These are phyloP conservation scores for Thecaphora thlaspeos DNA, from an alignment of 1,284 basidiomycete genomes.

Conservation along the genomic window DNA sequence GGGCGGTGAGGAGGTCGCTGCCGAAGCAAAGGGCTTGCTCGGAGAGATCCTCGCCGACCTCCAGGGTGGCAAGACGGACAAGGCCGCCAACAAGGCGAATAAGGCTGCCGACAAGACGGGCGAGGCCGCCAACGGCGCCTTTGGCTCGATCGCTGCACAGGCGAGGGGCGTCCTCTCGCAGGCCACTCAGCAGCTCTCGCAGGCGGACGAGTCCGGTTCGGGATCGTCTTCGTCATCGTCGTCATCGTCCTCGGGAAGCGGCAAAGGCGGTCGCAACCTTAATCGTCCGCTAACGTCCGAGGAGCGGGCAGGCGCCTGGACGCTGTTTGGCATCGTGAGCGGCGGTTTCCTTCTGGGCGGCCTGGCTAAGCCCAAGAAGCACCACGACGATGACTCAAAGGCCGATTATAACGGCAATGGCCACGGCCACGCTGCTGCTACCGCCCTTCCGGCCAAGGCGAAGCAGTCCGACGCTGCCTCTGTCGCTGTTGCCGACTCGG, in stretches of 20 bases:
- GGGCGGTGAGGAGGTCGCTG: not conserved
- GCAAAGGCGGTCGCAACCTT: conserved; percentile 1
- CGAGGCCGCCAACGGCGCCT: conserved; percentile 20
- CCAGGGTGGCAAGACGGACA: conserved; percentile 6
- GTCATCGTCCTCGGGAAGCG: not conserved
- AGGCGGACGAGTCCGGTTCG: conserved; percentile 1
- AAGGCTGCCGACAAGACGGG: conserved; percentile 17
- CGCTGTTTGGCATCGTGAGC: conserved; percentile 64
- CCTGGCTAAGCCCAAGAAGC: conserved; percentile 50
- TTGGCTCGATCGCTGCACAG: conserved; percentile 24
- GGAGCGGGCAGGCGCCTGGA: conserved; percentile 64
- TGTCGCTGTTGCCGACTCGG: too few species aligned
- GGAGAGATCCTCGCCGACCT: conserved; percentile 29
- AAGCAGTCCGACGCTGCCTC: not conserved
- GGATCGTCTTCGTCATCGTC: conserved; percentile 11
- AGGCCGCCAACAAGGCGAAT: conserved; percentile 7
- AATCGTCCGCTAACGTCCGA: conserved; percentile 63
- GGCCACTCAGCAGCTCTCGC: conserved; percentile 2
- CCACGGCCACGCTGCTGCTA: conserved; percentile 2
- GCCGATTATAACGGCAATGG: conserved; percentile 6
- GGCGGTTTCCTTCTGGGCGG: conserved; percentile 65
- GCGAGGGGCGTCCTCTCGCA: conserved; percentile 26
- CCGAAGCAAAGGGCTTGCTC: conserved; percentile 21
- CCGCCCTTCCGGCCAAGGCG: not conserved
- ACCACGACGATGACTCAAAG: not conserved